Base-by-base conservation (phyloP, 2,329 filamentous ascomycete species). In the Talaromyces rugulosus region DNA sequence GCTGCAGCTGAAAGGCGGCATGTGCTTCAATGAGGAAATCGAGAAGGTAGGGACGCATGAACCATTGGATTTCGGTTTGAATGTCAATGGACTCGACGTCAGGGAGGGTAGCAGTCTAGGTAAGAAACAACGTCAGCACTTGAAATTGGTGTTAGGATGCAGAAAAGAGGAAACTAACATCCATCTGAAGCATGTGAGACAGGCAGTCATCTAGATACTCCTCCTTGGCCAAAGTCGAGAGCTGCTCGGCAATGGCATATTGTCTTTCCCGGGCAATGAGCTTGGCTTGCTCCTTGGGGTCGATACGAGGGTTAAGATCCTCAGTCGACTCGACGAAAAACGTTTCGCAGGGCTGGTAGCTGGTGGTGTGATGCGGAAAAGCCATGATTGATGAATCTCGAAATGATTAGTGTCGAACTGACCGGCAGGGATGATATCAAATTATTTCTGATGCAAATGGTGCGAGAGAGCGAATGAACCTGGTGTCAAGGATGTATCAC, bases 1-100 rank as follows among this genome's bases (percentile, higher is more conserved):
- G 94, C 12, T 98, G 85, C 11, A 99, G 85, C 69, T 92, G 90
- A 79, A 98, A 99, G 64, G 94, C 94, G 67, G 91, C 90, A 74
- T 99, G 95, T 57, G 94, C 95, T 84, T 99, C 95, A 71, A 98
- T 90, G 68, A 99, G 86, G 80, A 99, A 99, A 81, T 99, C 95
- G 74, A 99, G 90, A 40, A 99, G 88, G 77, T 97, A 98, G 0
- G 95, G 95, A 71, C 95, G 85, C 95, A 99, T 99, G 80, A 96
- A 98, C 95, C 95, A 99, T 75, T 98, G 92, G 66, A 99, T 98
- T 83, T 99, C 95, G 67, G 93, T 92, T 79, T 99, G 95, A 78
- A 98, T 97, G 77, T 99, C 95, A 76, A 99, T 99, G 40, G 96
- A 92, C 76, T 94, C 94, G 75, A 96, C 94, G 77, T 99, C 95